Evolutionary conservation across 306 rosid genomes (phyloP), one percentile per base, ranked within the genome.

Genomic region (Sesbania bispinosa): DNA sequence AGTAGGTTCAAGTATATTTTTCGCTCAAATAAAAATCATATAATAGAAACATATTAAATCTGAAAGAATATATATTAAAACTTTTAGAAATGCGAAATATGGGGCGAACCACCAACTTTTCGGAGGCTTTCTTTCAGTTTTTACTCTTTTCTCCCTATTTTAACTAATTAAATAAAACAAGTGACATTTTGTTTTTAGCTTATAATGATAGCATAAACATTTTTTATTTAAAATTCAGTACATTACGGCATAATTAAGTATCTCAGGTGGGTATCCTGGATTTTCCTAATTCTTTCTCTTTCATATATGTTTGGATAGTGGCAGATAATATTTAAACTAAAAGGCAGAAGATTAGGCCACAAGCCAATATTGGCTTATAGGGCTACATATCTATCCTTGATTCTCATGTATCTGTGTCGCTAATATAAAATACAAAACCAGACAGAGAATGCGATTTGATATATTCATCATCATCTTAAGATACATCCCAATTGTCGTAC

Each of bases 331-430:
- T 62, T 74, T 35, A 73, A 73, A 35, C 20, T 47, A 61, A 48
- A 73, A 61, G 36, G 38, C 1, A 29, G 35, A 27, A 24, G 18
- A 46, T 46, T 21, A 61, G 6, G 38, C 77, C 61, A 73, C 57
- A 71, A 55, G 10, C 39, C n/a, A 59, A 60, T 73, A 47, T 60
- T 61, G 59, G 60, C 20, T 47, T 33, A 36, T 16, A 74, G 62
- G 71, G 53, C 70, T 73, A 61, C 62, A 74, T 53, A 75, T 75
- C 67, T 38, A 48, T 50, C 50, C 4, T 61, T 59, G 14, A 32
- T 62, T 5, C 23, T n/a, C 21, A 41, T 21, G 19, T 45, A 69
- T 51, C 39, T 2, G 14, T 30, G 19, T 21, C 39, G 10, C 2
- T 24, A 62, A 39, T 48, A 69, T 59, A 32, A 41, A 62, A 71